Evolutionary conservation across 192 early-diverging fungal genomes (phyloP).

Genomic region (Chytriomyces confervae): DNA sequence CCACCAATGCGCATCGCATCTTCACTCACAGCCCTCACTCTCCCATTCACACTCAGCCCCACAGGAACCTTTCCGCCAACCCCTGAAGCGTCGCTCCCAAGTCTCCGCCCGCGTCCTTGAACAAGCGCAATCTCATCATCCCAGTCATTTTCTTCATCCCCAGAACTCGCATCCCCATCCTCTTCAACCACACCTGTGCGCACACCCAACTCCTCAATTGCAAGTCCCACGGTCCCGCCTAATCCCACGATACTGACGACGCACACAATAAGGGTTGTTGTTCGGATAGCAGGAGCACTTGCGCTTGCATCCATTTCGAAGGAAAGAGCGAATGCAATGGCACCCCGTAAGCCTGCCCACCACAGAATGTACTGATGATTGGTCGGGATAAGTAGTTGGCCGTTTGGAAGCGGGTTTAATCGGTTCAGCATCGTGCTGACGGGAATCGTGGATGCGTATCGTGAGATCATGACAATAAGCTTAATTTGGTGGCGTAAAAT

Average conservation of each 20-base stretch:
- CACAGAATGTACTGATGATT: conserved; percentile 92
- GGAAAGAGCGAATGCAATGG: conserved; percentile 94
- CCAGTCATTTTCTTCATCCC: conserved; percentile 19
- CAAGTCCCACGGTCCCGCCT: conserved; percentile 87
- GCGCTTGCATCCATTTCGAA: conserved; percentile 63
- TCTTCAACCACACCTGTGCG: conserved; percentile 63
- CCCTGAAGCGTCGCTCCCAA: not conserved
- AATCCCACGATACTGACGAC: conserved; percentile 89
- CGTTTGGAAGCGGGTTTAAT: conserved; percentile 53
- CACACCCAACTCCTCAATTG: conserved; percentile 79
- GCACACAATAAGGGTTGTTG: conserved; percentile 91
- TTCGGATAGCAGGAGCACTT: conserved; percentile 67
- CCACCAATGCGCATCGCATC: not conserved
- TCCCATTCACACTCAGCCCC: not conserved
- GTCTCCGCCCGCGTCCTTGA: conserved; percentile 21
- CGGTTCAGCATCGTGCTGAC: conserved; percentile 82
- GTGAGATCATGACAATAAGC: conserved; percentile 82
- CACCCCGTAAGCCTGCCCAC: conserved; percentile 95
- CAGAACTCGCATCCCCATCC: conserved; percentile 24
- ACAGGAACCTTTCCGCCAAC: not conserved
- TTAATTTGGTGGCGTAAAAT: conserved; percentile 10
- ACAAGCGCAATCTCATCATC: conserved; percentile 25
- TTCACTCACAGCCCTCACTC: conserved; percentile 13
- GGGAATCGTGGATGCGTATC: conserved; percentile 87
- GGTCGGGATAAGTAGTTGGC: conserved; percentile 47